Percentiles rank a stretch among this genome's conserved stretches.
Evolutionary conservation across 2,329 filamentous ascomycete genomes (phyloP).

Genomic region (Grosmannia huntii): DNA sequence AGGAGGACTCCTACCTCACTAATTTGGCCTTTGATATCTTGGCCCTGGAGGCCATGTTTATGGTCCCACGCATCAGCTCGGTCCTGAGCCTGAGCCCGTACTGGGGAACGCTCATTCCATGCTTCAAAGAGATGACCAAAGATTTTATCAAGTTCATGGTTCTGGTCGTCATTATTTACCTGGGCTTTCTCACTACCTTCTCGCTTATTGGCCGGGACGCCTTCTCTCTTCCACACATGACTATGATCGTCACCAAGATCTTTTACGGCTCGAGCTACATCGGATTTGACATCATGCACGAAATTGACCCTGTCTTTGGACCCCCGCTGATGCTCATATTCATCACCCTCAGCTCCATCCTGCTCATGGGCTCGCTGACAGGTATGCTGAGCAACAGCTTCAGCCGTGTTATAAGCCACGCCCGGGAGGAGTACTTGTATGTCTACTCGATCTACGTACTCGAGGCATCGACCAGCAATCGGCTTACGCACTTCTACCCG

Average conservation of each 20-base stretch:
- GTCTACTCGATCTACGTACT: conserved; percentile 57
- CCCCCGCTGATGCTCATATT: conserved; percentile 58
- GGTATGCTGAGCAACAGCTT: conserved; percentile 69
- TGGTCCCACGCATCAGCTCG: conserved; percentile 80
- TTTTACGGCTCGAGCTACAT: conserved; percentile 68
- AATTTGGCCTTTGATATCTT: conserved; percentile 82
- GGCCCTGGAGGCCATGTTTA: conserved; percentile 75
- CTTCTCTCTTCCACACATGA: conserved; percentile 55
- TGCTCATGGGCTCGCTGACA: conserved; percentile 67
- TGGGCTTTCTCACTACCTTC: conserved; percentile 83
- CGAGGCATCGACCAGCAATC: conserved; percentile 54
- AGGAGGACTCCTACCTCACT: conserved; percentile 47
- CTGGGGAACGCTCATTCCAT: conserved; percentile 81
- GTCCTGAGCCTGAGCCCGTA: conserved; percentile 78
- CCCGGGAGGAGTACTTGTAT: conserved; percentile 66
- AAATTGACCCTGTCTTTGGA: conserved; percentile 43
- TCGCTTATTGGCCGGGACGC: conserved; percentile 60
- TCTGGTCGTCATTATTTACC: conserved; percentile 65
- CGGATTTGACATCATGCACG: conserved; percentile 55
- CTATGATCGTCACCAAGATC: conserved; percentile 65
- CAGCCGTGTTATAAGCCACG: conserved; percentile 48
- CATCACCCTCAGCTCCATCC: conserved; percentile 63
- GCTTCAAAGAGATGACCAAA: conserved; percentile 87
- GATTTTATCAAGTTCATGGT: conserved; percentile 78
- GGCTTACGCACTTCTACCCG: conserved; percentile 57